These are phyloP conservation scores for Viola pubescens DNA, from an alignment of 441 rosid genomes.

Conservation along the genomic window DNA sequence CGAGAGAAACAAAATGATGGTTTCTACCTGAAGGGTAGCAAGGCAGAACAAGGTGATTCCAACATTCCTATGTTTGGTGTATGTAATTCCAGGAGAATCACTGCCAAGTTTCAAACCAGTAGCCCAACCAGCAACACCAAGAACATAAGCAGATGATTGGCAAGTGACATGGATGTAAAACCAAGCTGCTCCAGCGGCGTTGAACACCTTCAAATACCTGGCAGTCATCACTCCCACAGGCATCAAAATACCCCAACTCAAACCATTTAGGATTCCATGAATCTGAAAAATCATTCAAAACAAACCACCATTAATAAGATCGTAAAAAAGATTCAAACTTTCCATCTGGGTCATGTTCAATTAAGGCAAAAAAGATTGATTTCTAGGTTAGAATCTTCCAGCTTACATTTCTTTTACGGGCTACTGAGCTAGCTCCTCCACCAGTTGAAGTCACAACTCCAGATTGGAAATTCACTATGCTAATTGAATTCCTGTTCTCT, in stretches of 20 bases:
- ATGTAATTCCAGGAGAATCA: constrained; percentile 26
- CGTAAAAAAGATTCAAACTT: neutral
- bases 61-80: constrained; percentile 29
- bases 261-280: constrained; percentile 52
- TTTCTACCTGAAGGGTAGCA: constrained; percentile 48
- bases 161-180: constrained; percentile 37
- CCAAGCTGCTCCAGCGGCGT: constrained; percentile 42
- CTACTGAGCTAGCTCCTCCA: constrained; percentile 13
- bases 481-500: constrained; percentile 16
- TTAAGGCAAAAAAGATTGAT: neutral
- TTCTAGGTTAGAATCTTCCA: neutral
- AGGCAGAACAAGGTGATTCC: constrained; percentile 40
- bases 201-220: constrained; percentile 41
- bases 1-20: neutral
- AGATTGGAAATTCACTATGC: constrained; percentile 23
- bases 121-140: constrained; percentile 45
- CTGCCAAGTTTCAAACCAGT: constrained; percentile 41
- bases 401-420: constrained; percentile 31
- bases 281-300: constrained; percentile 17
- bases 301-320: neutral
- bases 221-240: constrained; percentile 48
- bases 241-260: constrained; percentile 58
- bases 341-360: neutral
- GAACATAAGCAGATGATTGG: constrained; percentile 36
- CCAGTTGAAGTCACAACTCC: constrained; percentile 16